These are phyloP conservation scores for Fusarium sp. DNA, from an alignment of 2,329 filamentous ascomycete genomes.

Conservation along the genomic window DNA sequence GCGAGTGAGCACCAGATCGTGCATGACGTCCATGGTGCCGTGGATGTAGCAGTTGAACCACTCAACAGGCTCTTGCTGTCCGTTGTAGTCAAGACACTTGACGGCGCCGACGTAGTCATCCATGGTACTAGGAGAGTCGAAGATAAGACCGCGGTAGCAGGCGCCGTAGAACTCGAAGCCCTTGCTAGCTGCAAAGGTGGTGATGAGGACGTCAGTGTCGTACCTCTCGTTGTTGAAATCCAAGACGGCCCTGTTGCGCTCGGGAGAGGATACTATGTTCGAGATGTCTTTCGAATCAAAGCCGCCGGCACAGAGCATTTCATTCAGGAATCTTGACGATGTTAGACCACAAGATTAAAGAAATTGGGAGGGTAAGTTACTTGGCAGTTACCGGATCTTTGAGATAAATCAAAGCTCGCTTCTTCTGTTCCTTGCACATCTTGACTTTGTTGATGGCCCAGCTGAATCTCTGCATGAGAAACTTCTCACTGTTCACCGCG, in stretches of 20 bases:
- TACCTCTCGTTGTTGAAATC: background rate
- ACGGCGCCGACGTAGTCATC: background rate
- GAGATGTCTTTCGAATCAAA: background rate
- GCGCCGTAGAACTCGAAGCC: background rate
- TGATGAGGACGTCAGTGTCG: background rate
- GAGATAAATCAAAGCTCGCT: background rate
- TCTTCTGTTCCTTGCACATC: background rate
- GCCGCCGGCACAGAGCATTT: background rate
- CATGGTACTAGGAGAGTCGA: background rate
- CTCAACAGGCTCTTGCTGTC: background rate
- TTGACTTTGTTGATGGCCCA: background rate
- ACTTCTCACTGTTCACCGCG: fast-evolving
- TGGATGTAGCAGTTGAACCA: background rate
- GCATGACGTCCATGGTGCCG: background rate
- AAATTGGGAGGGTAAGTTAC: background rate
- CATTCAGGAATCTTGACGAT: background rate
- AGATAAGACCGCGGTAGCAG: background rate
- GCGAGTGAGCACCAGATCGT: background rate
- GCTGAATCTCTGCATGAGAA: background rate
- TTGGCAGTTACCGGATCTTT: background rate
- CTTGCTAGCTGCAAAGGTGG: background rate
- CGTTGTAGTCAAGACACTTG: background rate
- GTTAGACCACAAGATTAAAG: background rate
- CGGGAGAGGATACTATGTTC: background rate
- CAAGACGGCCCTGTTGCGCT: fast-evolving